phyloP scores from a whole-genome alignment of 768 basidiomycete genomes.

The Russula abietina region DNA sequence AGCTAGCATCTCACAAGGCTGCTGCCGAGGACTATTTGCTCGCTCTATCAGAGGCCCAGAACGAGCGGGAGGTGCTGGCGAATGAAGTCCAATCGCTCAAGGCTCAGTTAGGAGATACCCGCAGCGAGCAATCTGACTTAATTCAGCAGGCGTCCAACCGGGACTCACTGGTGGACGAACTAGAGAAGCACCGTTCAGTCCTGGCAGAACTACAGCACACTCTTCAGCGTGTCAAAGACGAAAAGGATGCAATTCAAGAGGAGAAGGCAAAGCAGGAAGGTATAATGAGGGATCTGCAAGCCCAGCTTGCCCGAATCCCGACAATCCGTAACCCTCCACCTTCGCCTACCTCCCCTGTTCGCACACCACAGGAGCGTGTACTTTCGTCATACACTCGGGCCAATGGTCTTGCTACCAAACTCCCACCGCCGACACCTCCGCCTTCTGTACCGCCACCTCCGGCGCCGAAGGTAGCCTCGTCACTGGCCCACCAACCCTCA shows the following conservation, averaged over 20 bases:
- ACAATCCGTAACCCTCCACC: slow-evolving; percentile 35
- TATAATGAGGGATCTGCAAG: slow-evolving; percentile 73
- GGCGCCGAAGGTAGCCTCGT: slow-evolving; percentile 49
- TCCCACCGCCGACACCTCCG: slow-evolving; percentile 84
- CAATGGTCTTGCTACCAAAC: slow-evolving; percentile 62
- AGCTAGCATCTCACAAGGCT: slow-evolving; percentile 49
- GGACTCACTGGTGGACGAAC: slow-evolving; percentile 64
- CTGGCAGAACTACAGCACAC: slow-evolving; percentile 74
- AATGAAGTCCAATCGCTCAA: slow-evolving; percentile 43
- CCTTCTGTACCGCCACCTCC: slow-evolving; percentile 84
- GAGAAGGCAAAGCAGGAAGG: slow-evolving; percentile 67
- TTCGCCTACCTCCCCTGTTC: slow-evolving; percentile 44
- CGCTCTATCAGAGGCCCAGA: slow-evolving; percentile 37
- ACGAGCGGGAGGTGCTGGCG: slow-evolving; percentile 41
- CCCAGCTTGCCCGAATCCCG: slow-evolving; percentile 53
- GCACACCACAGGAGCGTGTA: slow-evolving; percentile 45
- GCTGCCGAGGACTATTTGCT: slow-evolving; percentile 38
- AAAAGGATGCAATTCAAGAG: slow-evolving; percentile 68
- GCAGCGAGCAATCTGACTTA: slow-evolving; percentile 54
- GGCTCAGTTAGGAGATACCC: slow-evolving; percentile 54
- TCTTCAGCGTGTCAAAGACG: slow-evolving; percentile 73
- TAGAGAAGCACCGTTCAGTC: slow-evolving; percentile 70
- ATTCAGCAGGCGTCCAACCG: slow-evolving; percentile 69
- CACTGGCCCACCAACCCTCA: slow-evolving; percentile 49
- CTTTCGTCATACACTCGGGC: slow-evolving; percentile 46